Base-by-base conservation (phyloP, 2,329 filamentous ascomycete genomes). In the Nothomitra cinnamomea region DNA sequence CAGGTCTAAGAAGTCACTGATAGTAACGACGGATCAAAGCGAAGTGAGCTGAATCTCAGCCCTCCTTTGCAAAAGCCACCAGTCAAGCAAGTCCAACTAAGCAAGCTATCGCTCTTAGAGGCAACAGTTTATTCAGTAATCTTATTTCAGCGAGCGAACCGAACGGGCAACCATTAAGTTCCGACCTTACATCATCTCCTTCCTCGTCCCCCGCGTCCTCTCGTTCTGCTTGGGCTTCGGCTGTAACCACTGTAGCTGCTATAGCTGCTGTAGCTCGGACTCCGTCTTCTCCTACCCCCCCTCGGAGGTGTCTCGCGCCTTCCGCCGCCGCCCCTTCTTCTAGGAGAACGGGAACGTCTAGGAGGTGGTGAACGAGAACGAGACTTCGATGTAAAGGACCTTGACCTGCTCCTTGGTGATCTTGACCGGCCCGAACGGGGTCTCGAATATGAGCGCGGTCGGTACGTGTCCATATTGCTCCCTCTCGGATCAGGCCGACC, bases 221-320 rank as follows among this genome's bases (percentile, higher is more conserved):
- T 49, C 7, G 45, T 35, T 15, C 45, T 49, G 21, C 65, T 66
- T 43, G 65, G 62, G 54, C 65, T 67, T 54, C 70, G 63, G 56
- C 69, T 73, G 53, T 68, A 61, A 53, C 71, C 74, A 58, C 72
- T 72, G 61, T 73, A 71, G 60, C 75, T 77, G 61, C 73, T 76
- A 59, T 80, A 80, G 58, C 77, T 80, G 60, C 73, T 77, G 60
- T 81, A 81, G 60, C 78, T 82, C 2, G 76, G 76, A 59, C 77
- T 80, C 58, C 79, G 71, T 57, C 77, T 70, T 57, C 75, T 69
- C 53, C 68, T 54, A 1, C 66, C 68, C 42, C 58, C 51, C 32
- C 56, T 51, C 51, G 65, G 64, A 43, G 71, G 58, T 25, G 61
- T 57, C 52, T 60, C 61, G 25, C 60, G 60, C 54, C 60, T 58